Conservation (phyloP, 2,329 filamentous ascomycete genomes). For the Pezicula neosporulosa region DNA sequence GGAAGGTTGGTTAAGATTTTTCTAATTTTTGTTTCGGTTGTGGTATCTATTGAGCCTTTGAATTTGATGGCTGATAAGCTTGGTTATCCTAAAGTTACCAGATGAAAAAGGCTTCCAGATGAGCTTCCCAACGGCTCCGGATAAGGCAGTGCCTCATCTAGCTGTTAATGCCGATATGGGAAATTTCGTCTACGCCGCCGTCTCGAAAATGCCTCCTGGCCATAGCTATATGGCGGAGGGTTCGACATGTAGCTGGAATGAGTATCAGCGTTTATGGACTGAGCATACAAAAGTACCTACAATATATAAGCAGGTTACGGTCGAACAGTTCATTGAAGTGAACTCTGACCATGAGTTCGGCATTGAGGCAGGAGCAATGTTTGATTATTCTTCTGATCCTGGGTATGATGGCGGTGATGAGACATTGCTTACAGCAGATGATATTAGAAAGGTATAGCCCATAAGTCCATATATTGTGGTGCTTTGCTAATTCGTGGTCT, state of each 20-base stretch:
- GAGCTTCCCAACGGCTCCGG: constrained; percentile 40
- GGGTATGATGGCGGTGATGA: constrained; percentile 32
- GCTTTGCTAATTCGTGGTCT: too few species aligned
- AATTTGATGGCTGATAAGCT: neutral
- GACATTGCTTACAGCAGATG: constrained; percentile 11
- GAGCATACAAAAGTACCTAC: constrained; percentile 2
- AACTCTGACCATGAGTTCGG: constrained; percentile 15
- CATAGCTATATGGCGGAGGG: constrained; percentile 46
- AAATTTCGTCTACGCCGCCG: constrained; percentile 44
- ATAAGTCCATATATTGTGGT: too few species aligned
- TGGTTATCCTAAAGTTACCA: constrained; percentile 22
- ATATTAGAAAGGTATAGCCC: constrained; percentile 1
- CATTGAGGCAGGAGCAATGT: constrained; percentile 28
- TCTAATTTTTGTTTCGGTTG: neutral
- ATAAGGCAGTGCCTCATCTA: constrained; percentile 39
- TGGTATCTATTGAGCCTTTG: too few species aligned
- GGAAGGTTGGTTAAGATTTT: constrained; percentile 34
- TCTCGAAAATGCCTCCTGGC: constrained; percentile 45
- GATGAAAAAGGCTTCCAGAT: constrained; percentile 41
- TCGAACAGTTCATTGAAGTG: constrained; percentile 15
- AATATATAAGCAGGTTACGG: constrained; percentile 4
- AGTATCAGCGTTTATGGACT: constrained; percentile 7
- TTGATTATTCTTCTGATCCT: constrained; percentile 12
- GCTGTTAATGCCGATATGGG: constrained; percentile 44
- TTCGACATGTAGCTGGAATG: constrained; percentile 16